Conservation (phyloP, 139 green algal species). For the Diplosphaera chodatii region DNA sequence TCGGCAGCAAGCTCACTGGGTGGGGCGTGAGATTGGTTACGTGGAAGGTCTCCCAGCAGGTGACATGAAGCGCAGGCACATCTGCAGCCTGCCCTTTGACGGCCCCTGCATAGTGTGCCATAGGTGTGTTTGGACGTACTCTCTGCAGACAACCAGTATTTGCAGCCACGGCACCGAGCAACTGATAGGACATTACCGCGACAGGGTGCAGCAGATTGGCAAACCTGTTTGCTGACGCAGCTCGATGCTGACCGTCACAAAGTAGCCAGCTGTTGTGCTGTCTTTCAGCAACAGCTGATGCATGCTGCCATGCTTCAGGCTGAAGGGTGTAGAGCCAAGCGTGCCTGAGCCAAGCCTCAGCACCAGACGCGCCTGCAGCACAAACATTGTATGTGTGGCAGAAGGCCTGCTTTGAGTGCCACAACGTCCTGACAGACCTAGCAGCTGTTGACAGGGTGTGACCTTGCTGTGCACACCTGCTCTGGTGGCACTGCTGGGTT, state of each 20-base stretch:
- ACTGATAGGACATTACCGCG: no score
- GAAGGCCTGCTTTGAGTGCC: no score
- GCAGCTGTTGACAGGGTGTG: no score
- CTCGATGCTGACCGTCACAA: neutral
- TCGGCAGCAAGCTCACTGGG: neutral
- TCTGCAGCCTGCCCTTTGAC: no score
- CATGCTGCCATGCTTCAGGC: neutral
- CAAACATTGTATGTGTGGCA: neutral
- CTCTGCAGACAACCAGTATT: no score
- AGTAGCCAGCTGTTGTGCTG: neutral
- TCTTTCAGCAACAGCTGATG: neutral
- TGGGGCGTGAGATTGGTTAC: neutral
- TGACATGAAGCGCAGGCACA: neutral
- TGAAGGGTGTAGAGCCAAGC: neutral
- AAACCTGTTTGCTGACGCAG: slow-evolving; percentile 2
- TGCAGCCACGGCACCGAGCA: no score
- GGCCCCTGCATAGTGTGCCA: neutral
- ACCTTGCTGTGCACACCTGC: neutral
- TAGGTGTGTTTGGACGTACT: no score
- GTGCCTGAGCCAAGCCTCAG: neutral
- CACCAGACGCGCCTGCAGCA: neutral
- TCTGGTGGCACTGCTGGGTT: neutral
- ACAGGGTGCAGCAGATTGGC: neutral
- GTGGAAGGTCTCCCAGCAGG: neutral
- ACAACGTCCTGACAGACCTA: no score